phyloP scores from a whole-genome alignment of 106 monocot species.

The Vanilla planifolia region DNA sequence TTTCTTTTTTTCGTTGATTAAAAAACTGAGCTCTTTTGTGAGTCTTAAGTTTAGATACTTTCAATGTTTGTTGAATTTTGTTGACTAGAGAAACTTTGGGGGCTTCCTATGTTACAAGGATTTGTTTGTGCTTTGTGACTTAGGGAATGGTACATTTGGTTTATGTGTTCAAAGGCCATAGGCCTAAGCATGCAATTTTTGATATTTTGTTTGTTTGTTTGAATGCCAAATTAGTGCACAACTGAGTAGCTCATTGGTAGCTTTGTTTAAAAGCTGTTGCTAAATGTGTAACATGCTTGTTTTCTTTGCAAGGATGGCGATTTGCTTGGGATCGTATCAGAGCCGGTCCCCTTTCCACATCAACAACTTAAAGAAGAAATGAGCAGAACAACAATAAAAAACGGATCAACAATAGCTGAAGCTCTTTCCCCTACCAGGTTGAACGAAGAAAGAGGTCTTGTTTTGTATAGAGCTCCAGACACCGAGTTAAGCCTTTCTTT shows the following conservation, averaged over 20 bases:
- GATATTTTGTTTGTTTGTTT: neutral
- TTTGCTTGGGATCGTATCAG: neutral
- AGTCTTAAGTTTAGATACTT: too few species aligned
- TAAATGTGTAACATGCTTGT: neutral
- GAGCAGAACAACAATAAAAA: neutral
- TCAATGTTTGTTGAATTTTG: too few species aligned
- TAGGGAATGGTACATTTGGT: too few species aligned
- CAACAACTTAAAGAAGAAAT: neutral
- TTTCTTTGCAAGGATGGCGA: neutral
- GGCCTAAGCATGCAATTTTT: neutral
- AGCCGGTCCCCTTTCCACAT: neutral
- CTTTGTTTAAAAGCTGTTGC: too few species aligned
- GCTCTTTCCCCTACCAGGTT: neutral
- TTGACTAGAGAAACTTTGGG: too few species aligned
- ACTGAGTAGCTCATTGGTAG: too few species aligned
- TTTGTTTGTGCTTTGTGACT: too few species aligned
- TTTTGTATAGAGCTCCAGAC: neutral
- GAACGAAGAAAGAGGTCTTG: slow-evolving; percentile 2
- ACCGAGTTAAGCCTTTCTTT: neutral
- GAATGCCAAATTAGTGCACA: too few species aligned
- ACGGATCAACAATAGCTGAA: neutral
- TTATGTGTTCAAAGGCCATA: too few species aligned
- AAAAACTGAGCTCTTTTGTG: too few species aligned
- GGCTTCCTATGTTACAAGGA: too few species aligned
- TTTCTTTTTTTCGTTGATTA: too few species aligned